A percentile compares a stretch with the other conserved stretches of the same genome.
phyloP scores from a whole-genome alignment of 148 eudicot genomes.

The Fagopyrum esculentum region DNA sequence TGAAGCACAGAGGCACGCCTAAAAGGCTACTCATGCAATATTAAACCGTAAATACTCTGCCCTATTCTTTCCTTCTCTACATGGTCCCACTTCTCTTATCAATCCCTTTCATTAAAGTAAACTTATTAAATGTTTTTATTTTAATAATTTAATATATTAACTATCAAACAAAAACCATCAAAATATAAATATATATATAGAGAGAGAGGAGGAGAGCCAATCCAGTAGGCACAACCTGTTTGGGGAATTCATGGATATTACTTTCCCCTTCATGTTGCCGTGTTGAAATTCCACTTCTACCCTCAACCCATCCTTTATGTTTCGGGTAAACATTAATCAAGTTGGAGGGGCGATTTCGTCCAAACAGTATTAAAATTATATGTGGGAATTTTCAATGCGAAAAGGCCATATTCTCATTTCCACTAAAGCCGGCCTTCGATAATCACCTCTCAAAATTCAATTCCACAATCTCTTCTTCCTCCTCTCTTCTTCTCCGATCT shows the following conservation, averaged over 20 bases:
- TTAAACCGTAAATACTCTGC: neutral
- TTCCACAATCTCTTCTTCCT: neutral
- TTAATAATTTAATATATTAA: neutral
- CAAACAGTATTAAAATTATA: neutral
- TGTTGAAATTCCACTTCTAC: neutral
- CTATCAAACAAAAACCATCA: neutral
- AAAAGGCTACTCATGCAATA: neutral
- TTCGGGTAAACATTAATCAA: neutral
- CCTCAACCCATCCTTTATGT: neutral
- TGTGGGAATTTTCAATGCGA: neutral
- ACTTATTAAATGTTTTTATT: neutral
- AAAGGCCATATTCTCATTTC: constrained; percentile 11
- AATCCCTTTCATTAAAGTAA: neutral
- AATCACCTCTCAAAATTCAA: neutral
- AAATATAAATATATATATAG: neutral
- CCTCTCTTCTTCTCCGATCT: constrained; percentile 12
- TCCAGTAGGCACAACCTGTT: neutral
- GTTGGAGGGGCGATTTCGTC: neutral
- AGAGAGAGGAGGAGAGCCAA: neutral
- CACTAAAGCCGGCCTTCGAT: constrained; percentile 1
- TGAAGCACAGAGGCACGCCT: neutral
- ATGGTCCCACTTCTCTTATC: neutral
- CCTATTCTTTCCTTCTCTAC: neutral
- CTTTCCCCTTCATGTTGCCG: neutral
- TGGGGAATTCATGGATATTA: neutral